Base-by-base conservation (phyloP, 2,329 filamentous ascomycete species). In the Neophaeococcomyces mojaviensis region DNA sequence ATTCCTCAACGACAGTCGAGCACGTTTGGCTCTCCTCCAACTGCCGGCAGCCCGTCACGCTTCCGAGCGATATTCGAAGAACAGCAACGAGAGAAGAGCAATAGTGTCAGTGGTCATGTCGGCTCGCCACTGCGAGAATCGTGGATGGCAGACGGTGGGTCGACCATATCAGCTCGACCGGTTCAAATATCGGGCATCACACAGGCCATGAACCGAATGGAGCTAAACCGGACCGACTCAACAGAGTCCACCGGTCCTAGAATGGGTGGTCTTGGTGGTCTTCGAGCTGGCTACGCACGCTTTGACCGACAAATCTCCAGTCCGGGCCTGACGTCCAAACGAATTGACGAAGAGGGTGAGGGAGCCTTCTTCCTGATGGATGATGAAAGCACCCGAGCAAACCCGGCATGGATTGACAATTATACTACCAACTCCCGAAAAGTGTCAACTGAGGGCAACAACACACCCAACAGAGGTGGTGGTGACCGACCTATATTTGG, bases 71-170 rank as follows among this genome's bases (percentile, higher is more conserved):
- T 75, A 54, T 83, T 74, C 66, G 74, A 74, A 51, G 73, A 69
- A 50, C 71, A 68, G 58, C 35, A 46, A 35, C 66, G 68, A 49
- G 72, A 67, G 55, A 70, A 66, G 50, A 73, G 74, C 41, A 72
- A 77, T 47, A 63, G 60, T 24, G 63, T 59, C 59, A 67, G 58
- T 43, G 76, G 77, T 36, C 78, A 81, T 57, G 73, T 84, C 36
- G 81, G 81, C 31, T 84, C 81, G 2, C 81, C 81, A 8, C 71
- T 84, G 1, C 78, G 80, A 41, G 80, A 82, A 58, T 78, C 77
- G 2, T 73, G 71, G 54, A 56, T 57, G 49, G 50, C 49, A 13
- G 49, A 44, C 35, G 53, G 50, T 34, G 39, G 48, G 12, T 47
- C 49, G 9, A 40, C 34, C 7, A 30, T 44, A 6, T 44, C 41